Evolutionary conservation across 75 land plant genomes (phyloP).

Genomic region (Isoetes taiwanensis): DNA sequence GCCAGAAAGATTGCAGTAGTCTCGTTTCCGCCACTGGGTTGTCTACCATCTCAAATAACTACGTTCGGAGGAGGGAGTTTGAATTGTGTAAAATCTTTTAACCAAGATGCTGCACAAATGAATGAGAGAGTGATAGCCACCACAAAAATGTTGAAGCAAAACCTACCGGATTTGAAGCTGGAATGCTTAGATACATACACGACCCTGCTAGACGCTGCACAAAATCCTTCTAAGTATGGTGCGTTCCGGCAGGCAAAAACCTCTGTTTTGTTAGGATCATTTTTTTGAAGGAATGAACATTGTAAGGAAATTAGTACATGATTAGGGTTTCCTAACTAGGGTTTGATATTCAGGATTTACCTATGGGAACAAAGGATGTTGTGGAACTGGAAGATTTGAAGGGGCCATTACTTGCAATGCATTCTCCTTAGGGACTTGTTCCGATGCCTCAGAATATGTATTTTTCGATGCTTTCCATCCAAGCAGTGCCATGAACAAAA

Average conservation of each 20-base stretch:
- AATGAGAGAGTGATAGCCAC: background rate
- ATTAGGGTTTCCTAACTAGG: too few relatives aligned
- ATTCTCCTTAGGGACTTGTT: conserved; percentile 20
- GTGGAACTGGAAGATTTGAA: conserved; percentile 52
- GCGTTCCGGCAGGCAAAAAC: background rate
- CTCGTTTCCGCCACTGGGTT: conserved; percentile 6
- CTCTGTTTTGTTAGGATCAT: background rate
- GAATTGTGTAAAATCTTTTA: background rate
- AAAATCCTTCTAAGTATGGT: conserved; percentile 12
- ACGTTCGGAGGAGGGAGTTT: background rate
- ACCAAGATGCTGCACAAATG: background rate
- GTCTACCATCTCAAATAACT: conserved; percentile 9
- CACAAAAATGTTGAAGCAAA: background rate
- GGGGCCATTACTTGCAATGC: conserved; percentile 32
- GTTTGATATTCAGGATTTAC: too few relatives aligned
- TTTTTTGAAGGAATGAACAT: background rate
- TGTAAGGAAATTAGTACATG: background rate
- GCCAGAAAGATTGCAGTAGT: conserved; percentile 10
- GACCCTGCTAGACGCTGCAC: background rate
- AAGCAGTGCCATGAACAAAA: too few relatives aligned
- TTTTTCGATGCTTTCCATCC: too few relatives aligned
- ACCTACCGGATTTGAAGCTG: conserved; percentile 8
- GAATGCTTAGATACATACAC: conserved; percentile 8
- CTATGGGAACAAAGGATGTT: conserved; percentile 46
- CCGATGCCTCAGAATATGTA: conserved; percentile 12